Base-by-base conservation (phyloP, 306 rosid species). In the Hippophae rhamnoides region DNA sequence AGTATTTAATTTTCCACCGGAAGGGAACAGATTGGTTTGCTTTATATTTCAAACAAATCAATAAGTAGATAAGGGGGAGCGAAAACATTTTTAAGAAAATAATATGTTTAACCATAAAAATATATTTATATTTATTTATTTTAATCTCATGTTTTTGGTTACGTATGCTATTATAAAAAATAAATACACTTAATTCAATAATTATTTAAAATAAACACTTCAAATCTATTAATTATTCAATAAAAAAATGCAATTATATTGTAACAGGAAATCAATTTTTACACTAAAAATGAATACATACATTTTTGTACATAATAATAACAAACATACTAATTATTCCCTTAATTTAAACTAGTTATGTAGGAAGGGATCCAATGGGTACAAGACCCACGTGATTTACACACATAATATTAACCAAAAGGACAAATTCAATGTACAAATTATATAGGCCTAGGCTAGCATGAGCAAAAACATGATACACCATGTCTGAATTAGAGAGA, bases 321-420 rank as follows among this genome's bases (percentile, higher is more conserved):
- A 18, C 23, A 18, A 18, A 18, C 1, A 18, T 18, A 18, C 23
- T 18, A 18, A 18, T 18, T 18, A 18, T 68, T 43, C 23, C 23
- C 23, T 18, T 18, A 1, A 51, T 47, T 69, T 84, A 79, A 79
- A 77, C 72, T 74, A 82, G 57, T 76, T 50, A 40, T 31, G 57
- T 49, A n/a, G 53, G 23, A 31, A 65, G 77, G 76, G 83, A n/a
- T 62, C 83, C 83, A 51, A 54, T 68, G 11, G 23, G 49, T 62
- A 67, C 79, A 64, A 81, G 60, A 82, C 85, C 85, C 95, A 84
- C 78, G 95, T 87, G 93, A 79, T 78, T 78, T 78, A 65, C 69
- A 61, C 54, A 70, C 47, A 67, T 69, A 66, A 57, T 13, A 57
- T 73, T 41, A 63, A 63, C 69, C 78, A 60, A 71, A 73, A 64